These are phyloP conservation scores for Trichosanthes cucumerina DNA, from an alignment of 306 rosid genomes.

Conservation along the genomic window DNA sequence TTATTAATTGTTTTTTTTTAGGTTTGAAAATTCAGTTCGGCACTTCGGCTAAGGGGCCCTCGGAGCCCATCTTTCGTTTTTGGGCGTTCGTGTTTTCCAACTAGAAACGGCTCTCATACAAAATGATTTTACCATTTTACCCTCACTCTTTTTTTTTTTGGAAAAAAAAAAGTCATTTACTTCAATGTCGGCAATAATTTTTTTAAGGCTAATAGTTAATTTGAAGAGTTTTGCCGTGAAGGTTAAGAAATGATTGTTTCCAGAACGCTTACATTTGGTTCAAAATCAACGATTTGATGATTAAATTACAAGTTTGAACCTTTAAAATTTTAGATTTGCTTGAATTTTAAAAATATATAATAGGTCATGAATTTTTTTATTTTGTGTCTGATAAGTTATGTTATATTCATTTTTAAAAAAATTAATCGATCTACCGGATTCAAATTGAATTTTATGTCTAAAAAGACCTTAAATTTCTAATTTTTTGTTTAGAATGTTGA, in stretches of 20 bases:
- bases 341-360: too few relatives aligned
- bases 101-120: background rate
- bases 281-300: too few relatives aligned
- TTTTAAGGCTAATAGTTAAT: background rate
- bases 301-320: too few relatives aligned
- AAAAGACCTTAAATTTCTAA: too few relatives aligned
- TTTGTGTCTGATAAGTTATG: too few relatives aligned
- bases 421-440: too few relatives aligned
- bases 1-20: too few relatives aligned
- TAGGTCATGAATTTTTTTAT: too few relatives aligned
- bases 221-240: background rate
- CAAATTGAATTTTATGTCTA: too few relatives aligned
- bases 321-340: too few relatives aligned
- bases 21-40: background rate
- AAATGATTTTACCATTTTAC: background rate
- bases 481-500: too few relatives aligned
- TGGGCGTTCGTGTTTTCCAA: background rate
- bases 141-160: background rate
- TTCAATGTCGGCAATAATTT: background rate
- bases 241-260: background rate
- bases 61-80: background rate
- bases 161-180: background rate
- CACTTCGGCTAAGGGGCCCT: background rate
- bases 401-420: too few relatives aligned
- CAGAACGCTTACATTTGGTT: background rate